These are phyloP conservation scores for Boletus reticulatus DNA, from an alignment of 768 basidiomycete genomes.

Conservation along the genomic window DNA sequence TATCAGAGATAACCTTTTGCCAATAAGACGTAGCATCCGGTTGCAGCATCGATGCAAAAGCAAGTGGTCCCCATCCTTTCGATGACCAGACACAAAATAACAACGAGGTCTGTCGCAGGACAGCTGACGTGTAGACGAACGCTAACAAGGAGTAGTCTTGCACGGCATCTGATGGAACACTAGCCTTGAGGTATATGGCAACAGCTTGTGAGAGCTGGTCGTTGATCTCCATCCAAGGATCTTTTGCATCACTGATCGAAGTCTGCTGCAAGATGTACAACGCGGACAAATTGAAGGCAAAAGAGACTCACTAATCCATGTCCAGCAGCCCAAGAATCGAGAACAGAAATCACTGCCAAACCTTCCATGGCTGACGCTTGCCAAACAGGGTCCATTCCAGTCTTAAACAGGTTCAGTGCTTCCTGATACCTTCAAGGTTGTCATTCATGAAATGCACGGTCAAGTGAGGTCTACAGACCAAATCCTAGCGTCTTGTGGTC, in stretches of 20 bases:
- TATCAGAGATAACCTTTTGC: conserved; percentile 55
- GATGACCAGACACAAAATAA: conserved; percentile 79
- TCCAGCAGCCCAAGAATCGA: conserved; percentile 83
- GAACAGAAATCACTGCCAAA: conserved; percentile 69
- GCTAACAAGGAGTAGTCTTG: conserved; percentile 61
- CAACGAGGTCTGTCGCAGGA: conserved; percentile 72
- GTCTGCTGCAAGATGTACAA: conserved; percentile 45
- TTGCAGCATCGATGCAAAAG: conserved; percentile 73
- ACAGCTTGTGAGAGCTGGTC: conserved; percentile 71
- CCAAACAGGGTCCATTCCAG: conserved; percentile 79
- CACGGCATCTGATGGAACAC: conserved; percentile 50
- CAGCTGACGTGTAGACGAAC: conserved; percentile 61
- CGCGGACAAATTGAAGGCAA: not conserved
- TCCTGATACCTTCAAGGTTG: conserved; percentile 71
- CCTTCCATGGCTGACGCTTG: conserved; percentile 88
- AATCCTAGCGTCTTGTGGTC: conserved; percentile 73
- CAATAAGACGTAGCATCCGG: conserved; percentile 57
- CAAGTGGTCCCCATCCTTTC: conserved; percentile 84
- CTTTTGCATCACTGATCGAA: conserved; percentile 49
- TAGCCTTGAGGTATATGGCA: conserved; percentile 57
- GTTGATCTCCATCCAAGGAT: conserved; percentile 73
- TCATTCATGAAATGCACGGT: conserved; percentile 12
- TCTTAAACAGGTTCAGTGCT: conserved; percentile 73
- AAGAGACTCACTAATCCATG: conserved; percentile 60
- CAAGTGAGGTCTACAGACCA: conserved; percentile 52